Evolutionary conservation across 1,284 basidiomycete species (phyloP), one percentile per base, ranked within the genome.

Genomic region (Naganishia albida): DNA sequence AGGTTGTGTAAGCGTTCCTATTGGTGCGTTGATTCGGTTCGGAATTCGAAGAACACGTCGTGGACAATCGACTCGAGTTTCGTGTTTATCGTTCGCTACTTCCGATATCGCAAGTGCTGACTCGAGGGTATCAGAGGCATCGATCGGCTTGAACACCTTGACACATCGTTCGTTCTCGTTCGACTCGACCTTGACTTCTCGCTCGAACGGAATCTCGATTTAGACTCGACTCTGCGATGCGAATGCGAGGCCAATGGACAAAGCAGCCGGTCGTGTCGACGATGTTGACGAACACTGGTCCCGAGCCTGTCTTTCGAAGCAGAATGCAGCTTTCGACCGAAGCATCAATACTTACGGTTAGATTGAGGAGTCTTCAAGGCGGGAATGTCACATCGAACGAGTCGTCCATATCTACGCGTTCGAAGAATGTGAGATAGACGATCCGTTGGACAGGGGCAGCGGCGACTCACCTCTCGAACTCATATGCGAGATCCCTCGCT

Each of bases 361-460:
- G 77, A 73, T 28, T 70, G 62, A n/a, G 74, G 56, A 23, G 74
- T 71, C 70, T 77, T 77, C 66, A 76, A 88, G 2, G 91, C 91
- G 16, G 91, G 91, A 26, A 93, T 90, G 75, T 93, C 91, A 79
- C 91, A 93, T 69, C 91, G 87, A 20, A 68, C 67, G 7, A 68
- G 59, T 50, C 59, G 67, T 42, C 67, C 67, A 40, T 65, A 68
- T 38, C 67, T 67, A 40, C 3, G 1, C 8, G 20, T 13, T 2
- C 8, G 1, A 23, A 15, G 4, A 38, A 40, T 3, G 23, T 38
- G 26, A 15, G 55, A 52, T 18, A 16, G 16, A 28, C 8, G 18
- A 20, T 23, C 6, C 54, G 38, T 12, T 7, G 7, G 39, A 28
- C 8, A 1, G 16, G n/a, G 20, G 20, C 20, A 20, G 30, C 18